Evolutionary conservation across 1,284 basidiomycete species (phyloP), one percentile per base, ranked within the genome.

Genomic region (Tilletia walkeri): DNA sequence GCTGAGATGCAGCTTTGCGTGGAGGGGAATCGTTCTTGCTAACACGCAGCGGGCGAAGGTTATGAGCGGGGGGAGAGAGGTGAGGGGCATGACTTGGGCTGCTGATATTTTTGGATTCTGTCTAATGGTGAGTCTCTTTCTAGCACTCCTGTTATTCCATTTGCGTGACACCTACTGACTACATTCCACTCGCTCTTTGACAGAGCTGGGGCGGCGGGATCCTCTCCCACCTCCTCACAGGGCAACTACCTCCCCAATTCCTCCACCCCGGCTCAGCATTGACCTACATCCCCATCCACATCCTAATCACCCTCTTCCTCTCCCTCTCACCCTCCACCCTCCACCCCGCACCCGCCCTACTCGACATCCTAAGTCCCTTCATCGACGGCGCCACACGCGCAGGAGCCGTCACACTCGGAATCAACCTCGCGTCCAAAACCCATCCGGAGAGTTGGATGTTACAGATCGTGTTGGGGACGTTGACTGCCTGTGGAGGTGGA

Each of bases 201-300:
- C 48, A 73, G 69, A 73, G 75, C 2, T 80, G 79, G 79, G 79
- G 79, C 14, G 79, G 79, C 12, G 71, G 74, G 7, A 73, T 80
- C 59, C 70, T 80, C 66, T 41, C 75, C 49, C 74, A 76, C 68
- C 74, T 74, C 67, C 24, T 79, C 12, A 69, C 76, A 47, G 67
- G 69, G n/a, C 72, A 72, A n/a, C 73, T 76, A 56, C 79, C 79
- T 1, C 68, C 66, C 6, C 77, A 76, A 49, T 70, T 80, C 9
- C 71, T 80, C n/a, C 63, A 69, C 39, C 53, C 75, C 4, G 71
- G 69, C 70, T 75, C 79, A 3, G 75, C 76, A 70, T 16, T 79
- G 54, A 76, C 78, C 67, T 80, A 80, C 50, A 72, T 77, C 24
- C 70, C 71, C 34, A 75, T 80, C n/a, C 77, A 80, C 70, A 2